Percentiles rank a stretch among this genome's conserved stretches.
Conservation (phyloP, 768 basidiomycete species). For the Podaxis rugospora region DNA sequence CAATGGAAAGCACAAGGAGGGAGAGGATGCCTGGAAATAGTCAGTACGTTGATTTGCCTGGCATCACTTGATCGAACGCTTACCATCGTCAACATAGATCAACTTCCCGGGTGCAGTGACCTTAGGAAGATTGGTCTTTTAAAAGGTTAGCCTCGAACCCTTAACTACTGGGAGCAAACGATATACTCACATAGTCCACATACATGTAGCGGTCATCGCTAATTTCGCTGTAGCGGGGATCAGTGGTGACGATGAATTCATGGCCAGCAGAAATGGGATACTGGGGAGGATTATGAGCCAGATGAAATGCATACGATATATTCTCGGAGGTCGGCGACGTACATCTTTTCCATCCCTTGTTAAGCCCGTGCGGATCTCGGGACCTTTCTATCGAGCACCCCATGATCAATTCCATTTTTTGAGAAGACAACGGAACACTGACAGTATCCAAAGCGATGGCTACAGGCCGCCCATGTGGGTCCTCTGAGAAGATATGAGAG, state of each 20-base stretch:
- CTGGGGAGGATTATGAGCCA: slow-evolving; percentile 31
- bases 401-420: background rate
- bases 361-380: slow-evolving; percentile 96
- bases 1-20: slow-evolving; percentile 87
- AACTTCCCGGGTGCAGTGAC: slow-evolving; percentile 97
- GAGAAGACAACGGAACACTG: slow-evolving; percentile 23
- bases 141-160: background rate
- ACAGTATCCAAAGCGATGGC: slow-evolving; percentile 98
- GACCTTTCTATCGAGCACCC: slow-evolving; percentile 77
- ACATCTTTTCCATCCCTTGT: slow-evolving; percentile 88
- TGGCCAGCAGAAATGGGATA: slow-evolving; percentile 85
- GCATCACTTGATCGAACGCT: background rate
- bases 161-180: background rate
- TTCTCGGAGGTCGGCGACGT: slow-evolving; percentile 25
- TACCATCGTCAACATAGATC: slow-evolving; percentile 96
- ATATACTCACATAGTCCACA: slow-evolving; percentile 82
- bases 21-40: slow-evolving; percentile 55
- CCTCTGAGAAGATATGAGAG: slow-evolving; percentile 34
- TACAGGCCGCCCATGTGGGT: slow-evolving; percentile 80
- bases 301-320: background rate
- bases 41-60: background rate
- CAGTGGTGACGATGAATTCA: slow-evolving; percentile 88
- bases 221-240: slow-evolving; percentile 70
- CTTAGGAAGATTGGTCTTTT: slow-evolving; percentile 84
- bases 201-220: slow-evolving; percentile 85